Percentiles rank a stretch among this genome's conserved stretches.
Conservation (phyloP, 1,139 yeast species). For the Eremothecium cymbalariae region DNA sequence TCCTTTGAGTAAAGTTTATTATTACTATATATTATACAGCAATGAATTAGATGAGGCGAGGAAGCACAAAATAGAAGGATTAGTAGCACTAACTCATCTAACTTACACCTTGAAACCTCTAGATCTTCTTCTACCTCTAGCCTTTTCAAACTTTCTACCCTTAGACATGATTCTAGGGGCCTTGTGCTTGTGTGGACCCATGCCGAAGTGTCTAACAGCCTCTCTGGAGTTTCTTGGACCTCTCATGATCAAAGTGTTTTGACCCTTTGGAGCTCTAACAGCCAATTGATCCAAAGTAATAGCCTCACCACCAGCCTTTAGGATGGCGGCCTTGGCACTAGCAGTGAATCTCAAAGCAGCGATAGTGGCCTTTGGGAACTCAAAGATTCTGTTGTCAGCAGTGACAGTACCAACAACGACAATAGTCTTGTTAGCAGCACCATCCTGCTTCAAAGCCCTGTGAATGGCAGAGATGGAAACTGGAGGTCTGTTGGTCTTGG, state of each 20-base stretch:
- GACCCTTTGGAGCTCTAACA: conserved; percentile 98
- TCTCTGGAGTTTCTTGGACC: conserved; percentile 99
- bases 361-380: conserved; percentile 93
- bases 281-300: conserved; percentile 99
- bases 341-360: conserved; percentile 99
- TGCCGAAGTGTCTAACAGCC: conserved; percentile 99
- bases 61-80: conserved; percentile 4
- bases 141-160: conserved; percentile 99
- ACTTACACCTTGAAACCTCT: conserved; percentile 99
- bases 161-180: conserved; percentile 97
- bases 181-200: conserved; percentile 99
- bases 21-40: conserved; percentile 11
- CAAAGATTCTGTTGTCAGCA: conserved; percentile 90
- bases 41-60: conserved; percentile 4
- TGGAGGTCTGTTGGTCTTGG: conserved; percentile 99
- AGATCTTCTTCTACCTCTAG: conserved; percentile 99
- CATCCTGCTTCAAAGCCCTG: conserved; percentile 75
- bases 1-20: conserved; percentile 5
- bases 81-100: conserved; percentile 22
- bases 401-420: conserved; percentile 99
- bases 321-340: conserved; percentile 95
- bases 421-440: conserved; percentile 83
- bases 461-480: conserved; percentile 90
- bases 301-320: conserved; percentile 99
- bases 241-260: conserved; percentile 95